Evolutionary conservation across 2,329 filamentous ascomycete species (phyloP), one percentile per base, ranked within the genome.

Genomic region (Arthrobotrys musiformis): DNA sequence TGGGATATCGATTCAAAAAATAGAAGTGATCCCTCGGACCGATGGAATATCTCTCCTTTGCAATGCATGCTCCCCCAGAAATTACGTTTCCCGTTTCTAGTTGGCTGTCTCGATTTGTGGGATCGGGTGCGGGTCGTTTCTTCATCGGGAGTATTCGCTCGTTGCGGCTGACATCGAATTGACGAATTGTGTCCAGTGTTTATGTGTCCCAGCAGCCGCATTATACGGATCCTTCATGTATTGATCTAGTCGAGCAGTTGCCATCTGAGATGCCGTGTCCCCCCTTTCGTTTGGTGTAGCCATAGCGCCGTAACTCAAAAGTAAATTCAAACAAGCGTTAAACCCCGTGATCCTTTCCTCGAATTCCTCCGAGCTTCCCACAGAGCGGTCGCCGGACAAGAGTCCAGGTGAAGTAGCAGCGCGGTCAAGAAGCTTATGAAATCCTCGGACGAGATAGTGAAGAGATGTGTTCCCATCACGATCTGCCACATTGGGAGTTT

Each of bases 401-500:
- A 77, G 33, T 17, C 73, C 73, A 19, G 73, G 73, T 11, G 61
- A 64, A 60, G 22, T 5, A 15, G 60, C 48, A 52, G 73, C 73
- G 28, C 73, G 73, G 54, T 77, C 73, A 35, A 77, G 73, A 11
- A 77, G 66, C 44, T 77, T 77, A 33, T 77, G 73, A 60, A 77
- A 70, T 8, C 73, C 73, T 28, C 73, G 28, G 30, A 70, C 66
- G 30, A 77, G 73, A 62, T 77, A 77, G 24, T 77, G 73, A 46
- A 77, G 73, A 35, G 73, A 70, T 35, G 66, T 70, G 61, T 77
- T 77, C 50, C 73, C 73, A 37, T 77, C 73, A 70, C 73, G 73
- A 61, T 77, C 73, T 22, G 50, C 52, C 52, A 70, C 48, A 33
- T 77, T 77, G 37, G 73, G 66, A 24, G 22, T 67, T 48, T 77